A percentile compares a stretch with the other conserved stretches of the same genome.
Conservation (phyloP, 2,329 filamentous ascomycete species). For the Epichloe gansuensis region DNA sequence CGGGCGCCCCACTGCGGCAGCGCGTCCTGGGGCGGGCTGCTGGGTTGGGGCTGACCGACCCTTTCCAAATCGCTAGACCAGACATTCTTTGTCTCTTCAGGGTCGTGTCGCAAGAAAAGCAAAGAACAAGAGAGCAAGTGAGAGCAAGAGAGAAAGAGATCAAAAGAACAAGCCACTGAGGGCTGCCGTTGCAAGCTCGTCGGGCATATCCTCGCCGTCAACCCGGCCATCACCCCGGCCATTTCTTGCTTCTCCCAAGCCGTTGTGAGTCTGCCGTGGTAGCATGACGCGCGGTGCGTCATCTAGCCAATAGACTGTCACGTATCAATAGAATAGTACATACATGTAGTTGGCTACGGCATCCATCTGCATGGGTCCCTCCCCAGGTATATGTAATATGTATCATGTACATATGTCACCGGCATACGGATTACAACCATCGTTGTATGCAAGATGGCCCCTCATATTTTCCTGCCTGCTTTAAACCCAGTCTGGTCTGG, state of each 20-base stretch:
- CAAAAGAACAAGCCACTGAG: no score
- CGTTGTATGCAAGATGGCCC: background rate
- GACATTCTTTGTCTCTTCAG: no score
- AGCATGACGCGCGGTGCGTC: background rate
- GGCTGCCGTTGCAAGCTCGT: no score
- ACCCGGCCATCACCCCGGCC: background rate
- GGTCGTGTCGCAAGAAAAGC: no score
- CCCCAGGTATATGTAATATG: background rate
- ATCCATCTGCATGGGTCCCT: no score
- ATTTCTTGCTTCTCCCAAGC: background rate
- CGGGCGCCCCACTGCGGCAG: constrained; percentile 2
- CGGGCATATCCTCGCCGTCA: no score
- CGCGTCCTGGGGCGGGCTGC: background rate
- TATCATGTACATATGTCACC: background rate
- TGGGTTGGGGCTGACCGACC: background rate
- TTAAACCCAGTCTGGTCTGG: background rate
- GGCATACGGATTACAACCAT: background rate
- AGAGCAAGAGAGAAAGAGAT: no score
- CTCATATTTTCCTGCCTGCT: background rate
- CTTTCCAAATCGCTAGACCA: no score
- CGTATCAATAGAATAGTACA: background rate
- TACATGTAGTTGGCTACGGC: no score
- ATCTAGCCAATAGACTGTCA: background rate
- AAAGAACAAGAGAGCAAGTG: no score
- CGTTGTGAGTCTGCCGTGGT: background rate